Evolutionary conservation across 495 filamentous ascomycete species (phyloP), one percentile per base, ranked within the genome.

Genomic region (Peziza echinospora): DNA sequence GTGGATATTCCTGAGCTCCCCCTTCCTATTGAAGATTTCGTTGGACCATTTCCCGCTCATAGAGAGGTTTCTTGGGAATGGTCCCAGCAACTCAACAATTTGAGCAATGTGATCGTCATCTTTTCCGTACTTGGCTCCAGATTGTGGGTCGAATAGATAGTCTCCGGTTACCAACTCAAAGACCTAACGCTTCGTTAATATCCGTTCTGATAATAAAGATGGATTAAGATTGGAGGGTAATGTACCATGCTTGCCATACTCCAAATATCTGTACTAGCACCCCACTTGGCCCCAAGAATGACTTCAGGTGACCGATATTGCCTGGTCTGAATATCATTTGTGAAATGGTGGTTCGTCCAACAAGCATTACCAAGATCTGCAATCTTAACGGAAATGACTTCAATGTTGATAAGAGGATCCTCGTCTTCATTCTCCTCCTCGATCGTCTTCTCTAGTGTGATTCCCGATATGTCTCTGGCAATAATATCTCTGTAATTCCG

Each of bases 61-160:
- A 59, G 80, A 93, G 22, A 96, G 75, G 3, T 82, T 78, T 57
- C 89, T 89, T 41, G 89, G 87, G 61, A 99, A 96, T 17, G 77
- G 75, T 19, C 89, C 89, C 7, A 99, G 75, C 25, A 99, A 76
- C 62, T 99, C 89, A 62, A 99, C 94, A 57, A 99, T 94, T 61
- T 99, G 89, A 2, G 89, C 89, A 39, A 96, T 99, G 65, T 99
- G 89, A 62, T 99, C 89, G 64, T 99, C 89, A 61, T 99, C 89
- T 68, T 99, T 99, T 58, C 89, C 89, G 59, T 99, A 99, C 63
- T 96, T 96, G 19, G 91, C 96, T 45, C 89, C 89, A 5, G 89
- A 96, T 64, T 99, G 89, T 1, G 89, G 89, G 56, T 99, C 89
- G 64, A 99, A 99, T 40, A 99, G 76, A 60, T 96, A 99, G 65